phyloP scores from a whole-genome alignment of 2,329 filamentous ascomycete genomes.

The Diplodia intermedia region DNA sequence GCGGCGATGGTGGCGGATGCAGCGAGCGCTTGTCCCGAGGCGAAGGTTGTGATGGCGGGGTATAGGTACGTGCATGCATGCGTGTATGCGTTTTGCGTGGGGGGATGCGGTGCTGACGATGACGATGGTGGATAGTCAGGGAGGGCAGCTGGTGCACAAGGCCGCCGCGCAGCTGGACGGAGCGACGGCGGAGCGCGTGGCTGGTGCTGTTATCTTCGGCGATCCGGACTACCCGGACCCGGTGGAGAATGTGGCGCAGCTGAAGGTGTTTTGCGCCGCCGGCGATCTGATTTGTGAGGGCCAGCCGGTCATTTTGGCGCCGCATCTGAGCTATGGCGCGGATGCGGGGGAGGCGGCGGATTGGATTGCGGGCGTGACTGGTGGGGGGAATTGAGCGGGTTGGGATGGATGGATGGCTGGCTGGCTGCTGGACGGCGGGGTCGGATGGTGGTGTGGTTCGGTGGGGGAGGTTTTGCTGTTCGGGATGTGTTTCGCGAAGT shows the following conservation, averaged over 20 bases:
- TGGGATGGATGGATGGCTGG: too few species aligned
- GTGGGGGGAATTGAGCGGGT: neutral
- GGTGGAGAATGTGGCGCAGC: conserved; percentile 44
- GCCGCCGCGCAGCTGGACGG: conserved; percentile 40
- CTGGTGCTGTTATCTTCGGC: conserved; percentile 37
- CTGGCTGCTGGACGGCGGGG: too few species aligned
- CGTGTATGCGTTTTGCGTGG: too few species aligned
- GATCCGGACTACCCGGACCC: conserved; percentile 47
- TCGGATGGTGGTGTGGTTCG: too few species aligned
- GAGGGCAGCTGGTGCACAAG: conserved; percentile 55
- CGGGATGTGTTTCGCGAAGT: too few species aligned
- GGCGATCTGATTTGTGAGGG: conserved; percentile 47
- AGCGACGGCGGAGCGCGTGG: neutral
- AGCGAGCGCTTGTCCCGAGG: conserved; percentile 53
- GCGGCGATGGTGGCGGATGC: conserved; percentile 50
- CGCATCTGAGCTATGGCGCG: conserved; percentile 46
- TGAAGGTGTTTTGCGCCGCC: conserved; percentile 45
- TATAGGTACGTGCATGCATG: conserved; percentile 49
- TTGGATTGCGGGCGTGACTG: conserved; percentile 38
- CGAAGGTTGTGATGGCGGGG: conserved; percentile 56
- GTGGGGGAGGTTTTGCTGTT: too few species aligned
- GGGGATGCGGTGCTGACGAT: too few species aligned
- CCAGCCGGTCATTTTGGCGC: conserved; percentile 41
- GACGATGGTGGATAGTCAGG: conserved; percentile 40
- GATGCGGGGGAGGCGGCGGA: conserved; percentile 44